Evolutionary conservation across 164 flowering plant genomes (phyloP).

Genomic region (Litsea cubeba): DNA sequence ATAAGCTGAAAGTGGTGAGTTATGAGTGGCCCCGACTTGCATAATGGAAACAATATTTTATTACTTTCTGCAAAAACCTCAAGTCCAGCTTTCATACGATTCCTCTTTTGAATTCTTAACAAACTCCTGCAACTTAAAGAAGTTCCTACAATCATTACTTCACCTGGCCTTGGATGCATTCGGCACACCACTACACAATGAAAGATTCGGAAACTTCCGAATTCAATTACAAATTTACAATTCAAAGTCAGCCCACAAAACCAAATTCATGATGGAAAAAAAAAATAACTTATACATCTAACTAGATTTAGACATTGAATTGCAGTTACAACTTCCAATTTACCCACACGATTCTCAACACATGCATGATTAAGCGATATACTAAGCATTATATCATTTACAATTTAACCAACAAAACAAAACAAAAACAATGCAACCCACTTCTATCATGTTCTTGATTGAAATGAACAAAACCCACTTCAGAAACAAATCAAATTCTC

Average conservation of each 20-base stretch:
- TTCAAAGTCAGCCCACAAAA: not conserved
- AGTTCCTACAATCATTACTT: too few relatives aligned
- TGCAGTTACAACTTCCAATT: not conserved
- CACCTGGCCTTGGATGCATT: too few relatives aligned
- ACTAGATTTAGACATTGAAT: not conserved
- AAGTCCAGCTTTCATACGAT: too few relatives aligned
- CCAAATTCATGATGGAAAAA: not conserved
- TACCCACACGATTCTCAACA: not conserved
- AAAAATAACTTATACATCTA: not conserved
- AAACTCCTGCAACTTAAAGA: too few relatives aligned
- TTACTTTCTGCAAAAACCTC: too few relatives aligned
- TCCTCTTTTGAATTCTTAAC: too few relatives aligned
- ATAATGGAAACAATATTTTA: too few relatives aligned
- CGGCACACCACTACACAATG: too few relatives aligned
- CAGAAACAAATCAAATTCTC: conserved; percentile 6
- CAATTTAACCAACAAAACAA: conserved; percentile 1
- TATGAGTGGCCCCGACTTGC: too few relatives aligned
- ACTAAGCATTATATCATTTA: not conserved
- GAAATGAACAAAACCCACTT: not conserved
- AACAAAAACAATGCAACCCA: too few relatives aligned
- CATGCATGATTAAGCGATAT: not conserved
- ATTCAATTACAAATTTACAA: too few relatives aligned
- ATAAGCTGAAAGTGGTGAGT: too few relatives aligned
- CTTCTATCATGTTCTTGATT: not conserved
- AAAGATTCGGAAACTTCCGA: not conserved